These are phyloP conservation scores for Schoenoplectus triqueter DNA, from an alignment of 202 grass and related monocot species.

Conservation along the genomic window DNA sequence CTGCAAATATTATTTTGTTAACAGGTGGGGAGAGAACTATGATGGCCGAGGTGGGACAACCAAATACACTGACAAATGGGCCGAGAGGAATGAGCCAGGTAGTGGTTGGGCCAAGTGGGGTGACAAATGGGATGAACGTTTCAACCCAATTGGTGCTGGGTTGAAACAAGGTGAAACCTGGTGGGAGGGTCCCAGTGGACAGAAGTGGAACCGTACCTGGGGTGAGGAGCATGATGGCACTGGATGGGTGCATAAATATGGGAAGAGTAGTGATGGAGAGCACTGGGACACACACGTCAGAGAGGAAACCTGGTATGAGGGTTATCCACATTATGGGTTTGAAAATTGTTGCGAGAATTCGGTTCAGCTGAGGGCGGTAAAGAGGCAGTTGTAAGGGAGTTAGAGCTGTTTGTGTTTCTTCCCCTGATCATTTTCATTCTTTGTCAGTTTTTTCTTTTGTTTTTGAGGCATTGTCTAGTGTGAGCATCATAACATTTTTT, in stretches of 20 bases:
- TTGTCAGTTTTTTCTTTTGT: not conserved
- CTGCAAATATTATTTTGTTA: conserved; percentile 14
- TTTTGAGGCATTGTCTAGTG: conserved; percentile 28
- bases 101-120: conserved; percentile 91
- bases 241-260: conserved; percentile 95
- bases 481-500: not conserved
- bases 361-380: conserved; percentile 70
- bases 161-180: conserved; percentile 89
- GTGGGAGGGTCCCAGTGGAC: conserved; percentile 80
- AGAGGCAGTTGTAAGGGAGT: conserved; percentile 36
- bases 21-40: conserved; percentile 93
- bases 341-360: conserved; percentile 85
- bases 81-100: conserved; percentile 62
- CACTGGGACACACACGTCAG: conserved; percentile 87
- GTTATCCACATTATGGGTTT: conserved; percentile 84
- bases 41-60: conserved; percentile 69
- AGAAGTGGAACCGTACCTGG: conserved; percentile 96
- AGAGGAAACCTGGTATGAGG: conserved; percentile 87
- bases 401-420: conserved; percentile 7
- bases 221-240: conserved; percentile 79
- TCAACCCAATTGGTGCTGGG: conserved; percentile 53
- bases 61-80: conserved; percentile 98
- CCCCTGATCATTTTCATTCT: conserved; percentile 1
- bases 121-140: conserved; percentile 94
- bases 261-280: conserved; percentile 83